Percentiles rank a stretch among this genome's conserved stretches.
Conservation (phyloP, 176 grass and related monocot species). For the Oryza meridionalis region DNA sequence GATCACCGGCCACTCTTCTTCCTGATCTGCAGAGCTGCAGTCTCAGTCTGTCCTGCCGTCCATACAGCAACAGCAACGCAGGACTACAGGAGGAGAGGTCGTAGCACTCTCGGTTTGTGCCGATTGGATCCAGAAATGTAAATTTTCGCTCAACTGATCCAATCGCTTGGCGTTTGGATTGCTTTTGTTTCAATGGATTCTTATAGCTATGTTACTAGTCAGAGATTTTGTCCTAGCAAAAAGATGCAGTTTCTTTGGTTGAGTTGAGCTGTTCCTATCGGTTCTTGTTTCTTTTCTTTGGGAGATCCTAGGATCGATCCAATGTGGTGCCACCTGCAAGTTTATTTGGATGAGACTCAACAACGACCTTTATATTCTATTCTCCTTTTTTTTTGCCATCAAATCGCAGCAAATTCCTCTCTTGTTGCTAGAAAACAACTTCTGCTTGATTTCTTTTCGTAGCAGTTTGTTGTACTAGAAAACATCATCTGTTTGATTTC, state of each 20-base stretch:
- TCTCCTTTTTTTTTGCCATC: background rate
- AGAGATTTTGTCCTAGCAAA: background rate
- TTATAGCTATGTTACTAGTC: background rate
- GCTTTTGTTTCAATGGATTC: background rate
- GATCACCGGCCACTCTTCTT: slow-evolving; percentile 24
- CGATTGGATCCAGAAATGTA: background rate
- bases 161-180: slow-evolving; percentile 12
- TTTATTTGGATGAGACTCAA: slow-evolving; percentile 1
- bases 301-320: slow-evolving; percentile 38
- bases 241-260: background rate
- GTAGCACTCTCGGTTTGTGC: background rate
- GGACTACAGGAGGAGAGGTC: background rate
- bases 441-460: background rate
- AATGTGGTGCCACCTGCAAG: background rate
- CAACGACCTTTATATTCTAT: background rate
- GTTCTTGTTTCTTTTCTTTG: slow-evolving; percentile 26
- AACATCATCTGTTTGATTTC: background rate
- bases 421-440: background rate
- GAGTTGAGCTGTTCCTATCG: slow-evolving; percentile 16
- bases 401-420: background rate
- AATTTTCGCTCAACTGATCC: background rate
- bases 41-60: background rate
- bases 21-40: background rate
- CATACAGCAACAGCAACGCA: background rate
- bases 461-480: background rate